phyloP scores from a whole-genome alignment of 352 stramenopile genomes.

The Pilasporangium apinafurcum region DNA sequence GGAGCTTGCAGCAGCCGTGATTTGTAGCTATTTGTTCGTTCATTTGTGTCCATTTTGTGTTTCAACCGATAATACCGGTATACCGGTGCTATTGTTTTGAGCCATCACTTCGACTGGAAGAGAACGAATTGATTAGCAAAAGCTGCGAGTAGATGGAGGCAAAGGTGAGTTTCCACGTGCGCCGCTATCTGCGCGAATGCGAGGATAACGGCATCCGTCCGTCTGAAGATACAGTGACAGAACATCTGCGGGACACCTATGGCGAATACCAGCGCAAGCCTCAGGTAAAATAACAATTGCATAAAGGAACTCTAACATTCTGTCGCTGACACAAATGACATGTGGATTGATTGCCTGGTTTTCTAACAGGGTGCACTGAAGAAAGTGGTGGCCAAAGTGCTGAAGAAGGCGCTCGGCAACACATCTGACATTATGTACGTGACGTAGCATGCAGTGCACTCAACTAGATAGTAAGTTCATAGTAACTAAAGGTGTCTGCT shows the following conservation, averaged over 20 bases:
- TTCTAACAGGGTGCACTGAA: conserved; percentile 44
- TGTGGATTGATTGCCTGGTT: not conserved
- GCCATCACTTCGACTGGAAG: no score
- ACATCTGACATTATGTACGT: conserved; percentile 9
- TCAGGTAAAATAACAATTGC: conserved; percentile 7
- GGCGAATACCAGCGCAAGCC: conserved; percentile 85
- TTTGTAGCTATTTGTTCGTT: no score
- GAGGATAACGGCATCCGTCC: conserved; percentile 51
- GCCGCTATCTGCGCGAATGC: conserved; percentile 76
- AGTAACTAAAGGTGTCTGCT: not conserved
- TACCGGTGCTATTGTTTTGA: no score
- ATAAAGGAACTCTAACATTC: not conserved
- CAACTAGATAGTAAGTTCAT: not conserved
- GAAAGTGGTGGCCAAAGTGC: conserved; percentile 63
- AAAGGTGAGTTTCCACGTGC: conserved; percentile 85
- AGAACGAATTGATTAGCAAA: no score
- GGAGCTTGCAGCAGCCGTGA: no score
- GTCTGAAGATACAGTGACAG: conserved; percentile 53
- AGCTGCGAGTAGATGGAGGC: no score
- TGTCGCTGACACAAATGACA: not conserved
- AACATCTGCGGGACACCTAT: conserved; percentile 66
- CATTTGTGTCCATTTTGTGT: no score
- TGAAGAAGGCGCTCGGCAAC: conserved; percentile 44
- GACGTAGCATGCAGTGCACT: no score
- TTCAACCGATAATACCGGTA: no score